phyloP scores from a whole-genome alignment of 331 rosid genomes.

The Cydonia oblonga region DNA sequence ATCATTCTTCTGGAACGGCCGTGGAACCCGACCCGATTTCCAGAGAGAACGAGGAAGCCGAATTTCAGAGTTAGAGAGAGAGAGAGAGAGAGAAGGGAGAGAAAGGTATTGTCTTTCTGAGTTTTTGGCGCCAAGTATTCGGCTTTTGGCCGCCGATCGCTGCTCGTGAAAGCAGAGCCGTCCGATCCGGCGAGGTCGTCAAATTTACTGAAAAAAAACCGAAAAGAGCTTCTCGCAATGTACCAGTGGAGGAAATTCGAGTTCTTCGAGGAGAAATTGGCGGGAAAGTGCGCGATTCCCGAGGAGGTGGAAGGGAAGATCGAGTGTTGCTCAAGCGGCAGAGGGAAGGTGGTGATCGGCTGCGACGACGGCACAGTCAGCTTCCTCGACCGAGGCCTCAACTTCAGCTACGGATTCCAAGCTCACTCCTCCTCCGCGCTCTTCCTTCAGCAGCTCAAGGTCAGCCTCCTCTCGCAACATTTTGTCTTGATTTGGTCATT shows the following conservation, averaged over 20 bases:
- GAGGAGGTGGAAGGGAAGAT: constrained; percentile 44
- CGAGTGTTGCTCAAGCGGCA: constrained; percentile 84
- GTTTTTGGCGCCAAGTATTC: background rate
- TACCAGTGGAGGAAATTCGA: constrained; percentile 98
- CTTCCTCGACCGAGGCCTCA: constrained; percentile 84
- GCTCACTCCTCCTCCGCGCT: constrained; percentile 75
- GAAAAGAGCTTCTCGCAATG: constrained; percentile 24
- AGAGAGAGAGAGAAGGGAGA: background rate
- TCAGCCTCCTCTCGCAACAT: constrained; percentile 1
- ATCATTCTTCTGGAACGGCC: background rate
- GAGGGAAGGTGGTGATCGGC: constrained; percentile 86
- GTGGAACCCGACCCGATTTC: background rate
- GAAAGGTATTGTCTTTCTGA: background rate
- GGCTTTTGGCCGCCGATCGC: background rate
- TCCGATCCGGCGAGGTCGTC: background rate
- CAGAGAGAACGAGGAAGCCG: background rate
- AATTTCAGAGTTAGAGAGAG: background rate
- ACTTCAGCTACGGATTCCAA: constrained; percentile 67
- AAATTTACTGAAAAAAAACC: background rate
- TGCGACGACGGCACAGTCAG: constrained; percentile 62
- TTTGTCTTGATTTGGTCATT: background rate
- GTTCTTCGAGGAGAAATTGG: constrained; percentile 81
- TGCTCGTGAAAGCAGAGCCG: background rate
- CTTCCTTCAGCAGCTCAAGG: constrained; percentile 97
- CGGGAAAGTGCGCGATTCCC: constrained; percentile 62